These are phyloP conservation scores for Naganishia liquefaciens DNA, from an alignment of 1,284 basidiomycete species.

Conservation along the genomic window DNA sequence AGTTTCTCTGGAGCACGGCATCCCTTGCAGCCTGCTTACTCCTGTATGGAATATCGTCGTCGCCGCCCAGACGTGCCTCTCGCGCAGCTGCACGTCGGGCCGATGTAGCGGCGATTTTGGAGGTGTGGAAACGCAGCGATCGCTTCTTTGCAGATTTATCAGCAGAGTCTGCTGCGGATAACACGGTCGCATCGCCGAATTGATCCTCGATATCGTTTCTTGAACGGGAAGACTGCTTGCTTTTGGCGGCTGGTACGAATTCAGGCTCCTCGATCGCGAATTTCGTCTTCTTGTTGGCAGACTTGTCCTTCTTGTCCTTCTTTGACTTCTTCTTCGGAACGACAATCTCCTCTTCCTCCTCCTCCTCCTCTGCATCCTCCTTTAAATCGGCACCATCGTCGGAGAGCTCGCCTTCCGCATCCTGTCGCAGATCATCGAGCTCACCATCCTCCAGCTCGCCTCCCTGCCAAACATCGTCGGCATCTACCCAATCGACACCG, in stretches of 20 bases:
- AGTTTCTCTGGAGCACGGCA: conserved; percentile 55
- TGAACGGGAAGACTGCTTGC: conserved; percentile 36
- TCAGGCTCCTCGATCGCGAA: conserved; percentile 72
- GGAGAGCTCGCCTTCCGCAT: conserved; percentile 38
- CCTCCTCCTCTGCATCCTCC: conserved; percentile 24
- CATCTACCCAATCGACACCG: conserved; percentile 41
- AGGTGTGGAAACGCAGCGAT: conserved; percentile 84
- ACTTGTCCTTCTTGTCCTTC: conserved; percentile 39
- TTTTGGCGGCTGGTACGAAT: conserved; percentile 46
- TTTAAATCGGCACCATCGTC: conserved; percentile 32
- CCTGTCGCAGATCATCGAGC: conserved; percentile 44
- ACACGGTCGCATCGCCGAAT: conserved; percentile 71
- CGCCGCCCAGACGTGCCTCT: conserved; percentile 61
- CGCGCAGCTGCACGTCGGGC: conserved; percentile 69
- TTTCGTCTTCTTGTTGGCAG: conserved; percentile 49
- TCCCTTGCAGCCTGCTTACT: conserved; percentile 55
- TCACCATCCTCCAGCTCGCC: conserved; percentile 49
- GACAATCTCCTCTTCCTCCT: conserved; percentile 38
- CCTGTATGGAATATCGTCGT: conserved; percentile 68
- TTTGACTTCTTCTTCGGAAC: conserved; percentile 41
- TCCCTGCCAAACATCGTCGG: conserved; percentile 43
- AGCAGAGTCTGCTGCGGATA: conserved; percentile 69
- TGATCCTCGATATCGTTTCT: conserved; percentile 57
- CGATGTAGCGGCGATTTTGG: conserved; percentile 77
- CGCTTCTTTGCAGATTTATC: conserved; percentile 80